phyloP scores from a whole-genome alignment of 352 stramenopile genomes.

The Globisporangium takayamanum region DNA sequence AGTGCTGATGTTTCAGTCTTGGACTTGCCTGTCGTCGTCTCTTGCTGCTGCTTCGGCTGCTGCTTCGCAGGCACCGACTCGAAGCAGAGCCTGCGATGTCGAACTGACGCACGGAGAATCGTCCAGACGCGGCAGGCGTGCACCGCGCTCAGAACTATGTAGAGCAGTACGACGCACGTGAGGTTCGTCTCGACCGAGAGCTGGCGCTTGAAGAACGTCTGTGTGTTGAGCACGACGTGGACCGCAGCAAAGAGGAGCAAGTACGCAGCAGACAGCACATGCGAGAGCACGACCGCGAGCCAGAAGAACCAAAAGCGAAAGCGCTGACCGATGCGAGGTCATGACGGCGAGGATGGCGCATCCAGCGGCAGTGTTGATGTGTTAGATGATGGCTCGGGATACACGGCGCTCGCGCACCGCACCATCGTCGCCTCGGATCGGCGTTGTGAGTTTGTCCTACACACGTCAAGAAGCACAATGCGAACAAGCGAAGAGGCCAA shows the following conservation, averaged over 20 bases:
- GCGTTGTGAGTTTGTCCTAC: too few relatives aligned
- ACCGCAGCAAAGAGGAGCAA: constrained; percentile 3
- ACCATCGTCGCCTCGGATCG: too few relatives aligned
- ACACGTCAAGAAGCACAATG: too few relatives aligned
- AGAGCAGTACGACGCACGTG: neutral
- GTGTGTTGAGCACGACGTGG: constrained; percentile 1
- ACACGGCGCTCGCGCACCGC: too few relatives aligned
- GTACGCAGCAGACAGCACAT: neutral
- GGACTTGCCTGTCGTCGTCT: neutral
- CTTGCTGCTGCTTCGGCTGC: neutral
- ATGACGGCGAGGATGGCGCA: too few relatives aligned
- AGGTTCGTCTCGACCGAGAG: constrained; percentile 3
- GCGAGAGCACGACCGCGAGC: neutral
- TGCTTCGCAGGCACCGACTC: neutral
- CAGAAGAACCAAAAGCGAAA: neutral
- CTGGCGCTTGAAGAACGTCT: constrained; percentile 7
- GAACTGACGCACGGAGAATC: neutral
- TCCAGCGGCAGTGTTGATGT: too few relatives aligned
- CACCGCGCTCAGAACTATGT: neutral
- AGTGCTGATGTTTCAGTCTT: neutral
- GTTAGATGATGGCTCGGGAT: too few relatives aligned
- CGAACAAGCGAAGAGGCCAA: too few relatives aligned
- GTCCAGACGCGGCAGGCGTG: neutral
- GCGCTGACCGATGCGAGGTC: neutral
- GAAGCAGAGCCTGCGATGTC: neutral